Base-by-base conservation (phyloP, 2,329 filamentous ascomycete genomes). In the Calonectria pauciramosa region DNA sequence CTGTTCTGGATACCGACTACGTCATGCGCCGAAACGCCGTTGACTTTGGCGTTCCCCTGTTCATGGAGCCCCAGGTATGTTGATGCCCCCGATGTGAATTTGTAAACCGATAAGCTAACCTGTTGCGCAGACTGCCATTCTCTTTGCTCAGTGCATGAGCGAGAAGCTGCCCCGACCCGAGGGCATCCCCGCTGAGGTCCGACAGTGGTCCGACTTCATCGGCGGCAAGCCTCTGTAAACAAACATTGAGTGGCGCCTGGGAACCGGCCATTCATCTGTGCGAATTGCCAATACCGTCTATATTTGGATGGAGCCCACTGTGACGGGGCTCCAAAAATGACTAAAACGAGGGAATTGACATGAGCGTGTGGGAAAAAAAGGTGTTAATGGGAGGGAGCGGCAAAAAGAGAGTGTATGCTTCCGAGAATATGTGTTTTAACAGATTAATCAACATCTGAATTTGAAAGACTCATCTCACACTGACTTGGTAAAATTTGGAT, bases 11-110 rank as follows among this genome's bases (percentile, higher is more conserved):
- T 84, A 95, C 97, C 83, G 96, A 99, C 89, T 99, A 99, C 82
- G 96, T 99, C 72, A 99, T 99, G 96, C 93, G 97, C 82, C 93
- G 97, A 84, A 99, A 99, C 84, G 97, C 97, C 34, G 97, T 99
- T 71, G 97, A 99, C 88, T 99, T 99, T 85, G 96, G 96, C 80
- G 96, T 99, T 38, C 97, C 97, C 64, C 90, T 99, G 71, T 99
- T 99, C 86, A 98, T 98, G 96, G 96, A 99, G 89, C 95, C 96
- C 70, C 96, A 97, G 93, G 96, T 97, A 89, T 88, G 92, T 85
- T 78, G 23, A 63, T 69, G 52, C 28, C 51, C 51, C 26, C 63
- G 32, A 44, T 20, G 32, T 34, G 5, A n/a, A 8, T n/a, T 41
- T 20, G 26, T 54, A 23, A 38, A 18, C 26, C 38, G n/a, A 78